Conservation (phyloP, 1,139 yeast genomes). For the Pneumocystis sp. region DNA sequence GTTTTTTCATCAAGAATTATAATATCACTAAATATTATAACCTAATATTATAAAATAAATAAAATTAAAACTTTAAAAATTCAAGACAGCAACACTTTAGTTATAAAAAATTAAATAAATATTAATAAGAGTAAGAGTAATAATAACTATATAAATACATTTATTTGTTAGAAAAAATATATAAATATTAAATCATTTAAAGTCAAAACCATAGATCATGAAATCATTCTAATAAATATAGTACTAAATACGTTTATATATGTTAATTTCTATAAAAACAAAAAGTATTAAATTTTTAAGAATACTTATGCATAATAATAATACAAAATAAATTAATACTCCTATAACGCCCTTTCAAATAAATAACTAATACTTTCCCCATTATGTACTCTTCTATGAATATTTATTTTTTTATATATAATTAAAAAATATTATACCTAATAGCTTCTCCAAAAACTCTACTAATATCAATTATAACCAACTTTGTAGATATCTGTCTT, state of each 20-base stretch:
- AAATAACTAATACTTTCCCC: not conserved
- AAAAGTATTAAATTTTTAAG: not conserved
- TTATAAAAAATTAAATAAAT: too few relatives aligned
- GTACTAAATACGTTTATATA: not conserved
- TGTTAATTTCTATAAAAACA: not conserved
- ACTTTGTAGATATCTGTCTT: slow-evolving; percentile 37
- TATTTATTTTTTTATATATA: not conserved
- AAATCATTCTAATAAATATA: not conserved
- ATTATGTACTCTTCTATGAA: not conserved
- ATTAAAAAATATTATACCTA: slow-evolving; percentile 26
- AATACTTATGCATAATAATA: not conserved
- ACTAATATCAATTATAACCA: slow-evolving; percentile 81
- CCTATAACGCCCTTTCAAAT: not conserved
- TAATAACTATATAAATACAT: too few relatives aligned
- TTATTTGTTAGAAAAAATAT: not conserved
- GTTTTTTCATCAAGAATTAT: too few relatives aligned
- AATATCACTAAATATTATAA: too few relatives aligned
- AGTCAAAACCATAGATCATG: not conserved
- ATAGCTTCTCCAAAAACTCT: slow-evolving; percentile 96
- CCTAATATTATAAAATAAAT: too few relatives aligned
- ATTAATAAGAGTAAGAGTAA: too few relatives aligned
- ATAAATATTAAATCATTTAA: not conserved
- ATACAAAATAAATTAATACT: not conserved
- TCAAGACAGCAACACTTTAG: too few relatives aligned
- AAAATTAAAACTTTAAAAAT: too few relatives aligned